These are phyloP conservation scores for Fusarium sp. DNA, from an alignment of 2,329 filamentous ascomycete species.

Conservation along the genomic window DNA sequence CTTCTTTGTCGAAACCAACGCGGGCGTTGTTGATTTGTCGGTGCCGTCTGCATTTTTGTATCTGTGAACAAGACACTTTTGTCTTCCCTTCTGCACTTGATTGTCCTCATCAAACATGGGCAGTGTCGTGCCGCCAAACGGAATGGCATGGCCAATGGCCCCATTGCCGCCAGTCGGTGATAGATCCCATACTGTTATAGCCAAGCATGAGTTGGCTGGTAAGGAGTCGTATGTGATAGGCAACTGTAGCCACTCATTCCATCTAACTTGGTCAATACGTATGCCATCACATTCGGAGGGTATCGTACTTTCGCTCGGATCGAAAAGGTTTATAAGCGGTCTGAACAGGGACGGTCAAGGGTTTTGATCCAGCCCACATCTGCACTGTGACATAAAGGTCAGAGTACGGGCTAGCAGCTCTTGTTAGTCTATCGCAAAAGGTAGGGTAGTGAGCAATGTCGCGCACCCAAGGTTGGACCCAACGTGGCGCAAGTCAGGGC, in stretches of 20 bases:
- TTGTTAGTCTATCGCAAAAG: slow-evolving; percentile 32
- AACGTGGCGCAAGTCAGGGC: slow-evolving; percentile 83
- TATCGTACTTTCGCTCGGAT: slow-evolving; percentile 65
- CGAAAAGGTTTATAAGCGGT: slow-evolving; percentile 94
- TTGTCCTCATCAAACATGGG: slow-evolving; percentile 92
- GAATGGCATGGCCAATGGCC: slow-evolving; percentile 79
- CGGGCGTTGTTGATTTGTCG: slow-evolving; percentile 79
- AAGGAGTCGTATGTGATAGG: slow-evolving; percentile 85
- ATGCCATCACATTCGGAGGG: neutral
- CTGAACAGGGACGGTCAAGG: slow-evolving; percentile 88
- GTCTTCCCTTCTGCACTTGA: slow-evolving; percentile 87
- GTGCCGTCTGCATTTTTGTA: slow-evolving; percentile 86
- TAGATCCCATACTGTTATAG: slow-evolving; percentile 94
- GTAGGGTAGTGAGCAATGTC: neutral
- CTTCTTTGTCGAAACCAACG: slow-evolving; percentile 65
- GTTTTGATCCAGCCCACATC: slow-evolving; percentile 95
- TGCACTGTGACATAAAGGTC: slow-evolving; percentile 94
- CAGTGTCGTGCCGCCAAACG: slow-evolving; percentile 93
- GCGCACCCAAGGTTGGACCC: slow-evolving; percentile 81
- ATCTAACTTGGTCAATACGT: slow-evolving; percentile 56
- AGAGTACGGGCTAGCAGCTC: slow-evolving; percentile 69
- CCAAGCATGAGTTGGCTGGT: slow-evolving; percentile 82
- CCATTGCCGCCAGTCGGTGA: slow-evolving; percentile 78
- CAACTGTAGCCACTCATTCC: slow-evolving; percentile 96
- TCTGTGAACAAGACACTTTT: slow-evolving; percentile 88